Base-by-base conservation (phyloP, 257 asterid genomes). In the Penstemon davidsonii region DNA sequence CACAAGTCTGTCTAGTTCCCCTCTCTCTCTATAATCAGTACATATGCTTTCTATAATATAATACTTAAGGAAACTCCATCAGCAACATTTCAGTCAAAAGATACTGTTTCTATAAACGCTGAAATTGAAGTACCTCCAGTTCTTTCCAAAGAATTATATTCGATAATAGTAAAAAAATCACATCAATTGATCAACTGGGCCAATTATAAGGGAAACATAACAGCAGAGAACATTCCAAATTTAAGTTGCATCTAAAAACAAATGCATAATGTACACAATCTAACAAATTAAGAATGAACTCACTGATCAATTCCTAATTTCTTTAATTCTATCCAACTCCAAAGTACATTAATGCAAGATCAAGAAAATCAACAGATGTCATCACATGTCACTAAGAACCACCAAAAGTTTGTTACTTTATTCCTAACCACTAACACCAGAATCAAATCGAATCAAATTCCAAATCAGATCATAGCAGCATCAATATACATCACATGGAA, bases 311-410 rank as follows among this genome's bases (percentile, higher is more conserved):
- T 68, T 43, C 8, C 58, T 68, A 5, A 54, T 39, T 67, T 51
- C 67, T 55, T 63, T 43, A 12, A 12, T 44, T 6, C 40, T n/a
- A 55, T n/a, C 75, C 67, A 67, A 55, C 50, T 54, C 44, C 74
- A 68, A 64, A 37, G 54, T 61, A 9, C 54, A 68, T 60, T 61
- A 49, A 41, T 9, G 19, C 41, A 61, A 60, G 8, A 39, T 37
- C 59, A 19, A 33, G 33, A 25, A 49, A 43, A 33, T 49, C 53
- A 41, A 67, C 10, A 19, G 47, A 60, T 18, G 50, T 38, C 57
- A 47, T 33, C 55, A 66, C 15, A 45, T 33, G 44, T 41, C 15
- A 4, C 7, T 8, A 8, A 25, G 43, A 60, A 13, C 46, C 76
- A 50, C 45, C 13, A 3, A 36, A 15, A 33, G 25, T 18, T 42